These are phyloP conservation scores for Cenchrus fungigraminus DNA, from an alignment of 176 grass and related monocot genomes.

Conservation along the genomic window DNA sequence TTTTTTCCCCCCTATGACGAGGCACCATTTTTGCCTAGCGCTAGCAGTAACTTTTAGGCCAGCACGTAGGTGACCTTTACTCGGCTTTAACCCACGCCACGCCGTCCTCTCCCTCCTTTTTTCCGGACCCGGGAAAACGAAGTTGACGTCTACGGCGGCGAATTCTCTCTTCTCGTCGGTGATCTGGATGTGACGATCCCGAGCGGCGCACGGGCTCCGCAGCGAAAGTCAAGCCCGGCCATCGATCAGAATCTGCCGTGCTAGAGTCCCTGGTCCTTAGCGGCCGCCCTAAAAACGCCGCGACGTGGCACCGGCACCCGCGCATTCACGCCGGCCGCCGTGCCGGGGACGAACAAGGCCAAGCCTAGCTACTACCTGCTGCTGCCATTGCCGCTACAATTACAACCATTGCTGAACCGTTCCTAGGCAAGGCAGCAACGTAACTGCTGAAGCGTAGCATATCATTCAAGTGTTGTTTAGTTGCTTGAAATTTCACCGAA, in stretches of 20 bases:
- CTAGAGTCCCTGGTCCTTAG: background rate
- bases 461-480: background rate
- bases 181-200: background rate
- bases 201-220: background rate
- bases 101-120: background rate
- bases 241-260: background rate
- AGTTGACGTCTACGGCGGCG: background rate
- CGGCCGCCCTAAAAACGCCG: background rate
- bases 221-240: background rate
- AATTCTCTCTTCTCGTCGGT: background rate
- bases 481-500: background rate
- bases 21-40: no score
- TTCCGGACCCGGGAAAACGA: background rate
- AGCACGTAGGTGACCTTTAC: no score
- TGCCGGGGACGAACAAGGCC: background rate
- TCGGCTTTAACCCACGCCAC: background rate
- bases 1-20: no score
- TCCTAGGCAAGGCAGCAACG: background rate
- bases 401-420: background rate
- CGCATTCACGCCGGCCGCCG: conserved; percentile 4
- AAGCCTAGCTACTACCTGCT: background rate
- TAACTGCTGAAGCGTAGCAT: background rate
- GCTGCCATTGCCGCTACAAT: background rate
- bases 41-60: no score
- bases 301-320: background rate